phyloP scores from a whole-genome alignment of 768 basidiomycete genomes.

The Termitomyces sp. region DNA sequence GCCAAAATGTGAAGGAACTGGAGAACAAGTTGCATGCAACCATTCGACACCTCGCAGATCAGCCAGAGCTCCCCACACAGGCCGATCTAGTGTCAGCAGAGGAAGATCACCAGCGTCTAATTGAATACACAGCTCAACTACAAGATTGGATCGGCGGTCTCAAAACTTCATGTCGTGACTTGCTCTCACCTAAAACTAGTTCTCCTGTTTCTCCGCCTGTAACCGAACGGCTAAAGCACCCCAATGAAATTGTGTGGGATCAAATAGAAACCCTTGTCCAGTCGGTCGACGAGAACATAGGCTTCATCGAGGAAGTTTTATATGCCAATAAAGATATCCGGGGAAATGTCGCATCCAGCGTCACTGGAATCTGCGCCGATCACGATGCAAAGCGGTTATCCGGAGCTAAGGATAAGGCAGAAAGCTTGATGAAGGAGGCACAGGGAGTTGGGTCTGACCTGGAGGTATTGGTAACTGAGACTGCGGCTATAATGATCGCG shows the following conservation, averaged over 20 bases:
- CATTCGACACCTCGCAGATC: constrained; percentile 17
- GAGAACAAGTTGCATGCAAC: constrained; percentile 17
- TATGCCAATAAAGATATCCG: constrained; percentile 1
- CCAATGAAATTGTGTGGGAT: constrained; percentile 8
- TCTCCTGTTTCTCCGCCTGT: neutral
- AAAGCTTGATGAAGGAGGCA: neutral
- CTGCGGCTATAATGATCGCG: neutral
- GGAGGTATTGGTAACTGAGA: neutral
- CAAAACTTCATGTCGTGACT: constrained; percentile 8
- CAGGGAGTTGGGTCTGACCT: constrained; percentile 1
- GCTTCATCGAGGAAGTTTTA: constrained; percentile 3
- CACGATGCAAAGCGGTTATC: constrained; percentile 1
- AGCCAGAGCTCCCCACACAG: constrained; percentile 19
- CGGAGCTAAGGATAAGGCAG: neutral
- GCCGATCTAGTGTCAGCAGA: constrained; percentile 2
- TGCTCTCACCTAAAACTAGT: neutral
- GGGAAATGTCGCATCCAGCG: constrained; percentile 3
- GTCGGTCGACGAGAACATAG: constrained; percentile 4
- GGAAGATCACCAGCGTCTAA: constrained; percentile 18
- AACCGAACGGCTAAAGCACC: constrained; percentile 5
- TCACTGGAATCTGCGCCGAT: neutral
- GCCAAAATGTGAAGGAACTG: constrained; percentile 11
- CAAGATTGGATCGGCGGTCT: constrained; percentile 26
- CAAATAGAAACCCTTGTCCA: constrained; percentile 1
- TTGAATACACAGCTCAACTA: constrained; percentile 23